Evolutionary conservation across 306 rosid genomes (phyloP).

Genomic region (Trichosanthes cucumerina): DNA sequence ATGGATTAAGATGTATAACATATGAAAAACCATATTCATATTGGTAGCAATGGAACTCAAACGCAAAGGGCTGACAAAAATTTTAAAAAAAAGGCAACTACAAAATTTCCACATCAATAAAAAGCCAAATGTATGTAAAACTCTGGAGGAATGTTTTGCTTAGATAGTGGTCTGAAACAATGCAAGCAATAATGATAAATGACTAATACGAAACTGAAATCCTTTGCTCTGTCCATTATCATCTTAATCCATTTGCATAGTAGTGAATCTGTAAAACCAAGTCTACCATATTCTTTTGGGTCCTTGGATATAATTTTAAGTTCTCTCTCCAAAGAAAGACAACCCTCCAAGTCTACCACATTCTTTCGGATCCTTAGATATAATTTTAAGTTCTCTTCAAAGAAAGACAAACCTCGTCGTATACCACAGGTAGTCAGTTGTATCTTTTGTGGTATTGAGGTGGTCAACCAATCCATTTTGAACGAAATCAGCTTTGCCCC

Average conservation of each 20-base stretch:
- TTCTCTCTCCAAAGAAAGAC: neutral
- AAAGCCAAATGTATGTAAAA: neutral
- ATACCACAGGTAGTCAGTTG: conserved; percentile 89
- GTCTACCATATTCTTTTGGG: neutral
- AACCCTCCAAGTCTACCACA: conserved; percentile 92
- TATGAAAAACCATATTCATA: neutral
- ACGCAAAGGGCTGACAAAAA: neutral
- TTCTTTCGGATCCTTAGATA: neutral
- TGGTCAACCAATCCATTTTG: conserved; percentile 76
- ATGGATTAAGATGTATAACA: neutral
- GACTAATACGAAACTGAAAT: neutral
- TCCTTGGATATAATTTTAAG: neutral
- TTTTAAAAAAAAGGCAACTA: neutral
- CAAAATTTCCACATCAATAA: neutral
- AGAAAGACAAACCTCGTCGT: conserved; percentile 56
- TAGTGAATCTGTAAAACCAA: neutral
- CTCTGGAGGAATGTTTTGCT: neutral
- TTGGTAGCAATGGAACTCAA: neutral
- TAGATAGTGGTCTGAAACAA: neutral
- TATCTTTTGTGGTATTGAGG: conserved; percentile 86
- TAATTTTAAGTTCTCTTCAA: neutral
- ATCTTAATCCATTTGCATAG: neutral
- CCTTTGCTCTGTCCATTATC: neutral
- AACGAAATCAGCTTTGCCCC: conserved; percentile 66
- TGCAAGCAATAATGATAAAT: neutral